These are phyloP conservation scores for Crotalaria pallida DNA, from an alignment of 306 rosid species.

Conservation along the genomic window DNA sequence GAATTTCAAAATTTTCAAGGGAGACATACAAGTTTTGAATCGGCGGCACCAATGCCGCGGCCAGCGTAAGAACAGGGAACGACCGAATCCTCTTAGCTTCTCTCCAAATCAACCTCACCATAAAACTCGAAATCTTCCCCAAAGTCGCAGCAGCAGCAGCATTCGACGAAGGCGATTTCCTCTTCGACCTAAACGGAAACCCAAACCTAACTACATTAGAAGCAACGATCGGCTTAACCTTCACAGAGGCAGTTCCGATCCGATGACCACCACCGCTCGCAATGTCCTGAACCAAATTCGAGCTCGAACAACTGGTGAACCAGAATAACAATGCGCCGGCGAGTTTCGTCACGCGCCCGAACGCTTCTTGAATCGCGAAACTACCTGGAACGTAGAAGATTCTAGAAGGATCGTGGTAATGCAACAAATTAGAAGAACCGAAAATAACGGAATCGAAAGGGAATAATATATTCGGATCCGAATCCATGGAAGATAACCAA, in stretches of 20 bases:
- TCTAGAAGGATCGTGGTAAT: slow-evolving; percentile 51
- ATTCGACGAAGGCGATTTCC: slow-evolving; percentile 24
- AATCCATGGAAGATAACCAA: slow-evolving; percentile 62
- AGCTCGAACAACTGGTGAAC: slow-evolving; percentile 38
- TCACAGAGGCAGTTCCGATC: no score
- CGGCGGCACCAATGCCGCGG: slow-evolving; percentile 76
- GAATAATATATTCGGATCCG: slow-evolving; percentile 55
- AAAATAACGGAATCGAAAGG: slow-evolving; percentile 47
- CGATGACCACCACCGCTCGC: no score
- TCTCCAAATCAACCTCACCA: slow-evolving; percentile 37
- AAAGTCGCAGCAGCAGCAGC: slow-evolving; percentile 14
- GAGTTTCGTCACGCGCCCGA: slow-evolving; percentile 47
- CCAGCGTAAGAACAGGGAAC: slow-evolving; percentile 51
- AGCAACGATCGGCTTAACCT: slow-evolving; percentile 39
- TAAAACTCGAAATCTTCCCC: slow-evolving; percentile 51
- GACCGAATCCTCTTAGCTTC: slow-evolving; percentile 55
- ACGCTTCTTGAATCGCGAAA: slow-evolving; percentile 55
- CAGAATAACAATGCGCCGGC: slow-evolving; percentile 55
- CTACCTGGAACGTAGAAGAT: slow-evolving; percentile 43
- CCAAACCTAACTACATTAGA: slow-evolving; percentile 37
- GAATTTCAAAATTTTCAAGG: no score
- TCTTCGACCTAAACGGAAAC: slow-evolving; percentile 41
- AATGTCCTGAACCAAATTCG: slow-evolving; percentile 40
- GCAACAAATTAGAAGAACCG: slow-evolving; percentile 40
- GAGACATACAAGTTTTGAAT: slow-evolving; percentile 63